Conservation (phyloP, 257 asterid genomes). For the Solanum neorickii region DNA sequence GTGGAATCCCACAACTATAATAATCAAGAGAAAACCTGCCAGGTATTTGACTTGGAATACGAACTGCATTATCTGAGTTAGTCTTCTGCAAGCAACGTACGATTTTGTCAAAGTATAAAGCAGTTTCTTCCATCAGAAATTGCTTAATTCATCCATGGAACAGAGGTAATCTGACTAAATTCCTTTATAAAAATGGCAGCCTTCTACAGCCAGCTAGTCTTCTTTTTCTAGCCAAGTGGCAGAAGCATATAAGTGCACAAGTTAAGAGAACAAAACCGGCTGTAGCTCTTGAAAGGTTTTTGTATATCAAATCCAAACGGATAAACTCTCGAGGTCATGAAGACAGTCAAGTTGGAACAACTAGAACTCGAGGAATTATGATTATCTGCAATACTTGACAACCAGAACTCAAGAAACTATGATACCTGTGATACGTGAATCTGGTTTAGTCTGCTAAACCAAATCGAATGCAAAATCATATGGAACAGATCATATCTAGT, state of each 20-base stretch:
- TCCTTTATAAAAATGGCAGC: neutral
- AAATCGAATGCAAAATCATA: slow-evolving; percentile 79
- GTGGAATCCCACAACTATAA: no score
- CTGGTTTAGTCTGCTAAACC: slow-evolving; percentile 73
- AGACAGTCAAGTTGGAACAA: neutral
- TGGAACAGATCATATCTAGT: slow-evolving; percentile 72
- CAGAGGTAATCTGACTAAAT: neutral
- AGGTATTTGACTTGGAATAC: neutral
- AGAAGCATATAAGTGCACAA: neutral
- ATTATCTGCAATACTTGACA: neutral
- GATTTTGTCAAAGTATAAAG: neutral
- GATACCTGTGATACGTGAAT: slow-evolving; percentile 16
- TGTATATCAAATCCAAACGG: neutral
- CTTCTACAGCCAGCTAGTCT: neutral
- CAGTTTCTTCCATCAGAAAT: neutral
- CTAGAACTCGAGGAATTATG: neutral
- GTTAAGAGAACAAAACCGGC: neutral
- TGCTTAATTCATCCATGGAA: neutral
- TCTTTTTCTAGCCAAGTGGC: neutral
- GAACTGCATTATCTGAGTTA: neutral
- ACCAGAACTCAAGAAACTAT: neutral
- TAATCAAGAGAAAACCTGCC: neutral
- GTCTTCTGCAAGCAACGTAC: neutral
- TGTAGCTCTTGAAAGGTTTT: neutral
- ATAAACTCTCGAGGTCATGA: neutral